phyloP scores from a whole-genome alignment of 2,329 filamentous ascomycete species.

The Ciborinia camelliae region DNA sequence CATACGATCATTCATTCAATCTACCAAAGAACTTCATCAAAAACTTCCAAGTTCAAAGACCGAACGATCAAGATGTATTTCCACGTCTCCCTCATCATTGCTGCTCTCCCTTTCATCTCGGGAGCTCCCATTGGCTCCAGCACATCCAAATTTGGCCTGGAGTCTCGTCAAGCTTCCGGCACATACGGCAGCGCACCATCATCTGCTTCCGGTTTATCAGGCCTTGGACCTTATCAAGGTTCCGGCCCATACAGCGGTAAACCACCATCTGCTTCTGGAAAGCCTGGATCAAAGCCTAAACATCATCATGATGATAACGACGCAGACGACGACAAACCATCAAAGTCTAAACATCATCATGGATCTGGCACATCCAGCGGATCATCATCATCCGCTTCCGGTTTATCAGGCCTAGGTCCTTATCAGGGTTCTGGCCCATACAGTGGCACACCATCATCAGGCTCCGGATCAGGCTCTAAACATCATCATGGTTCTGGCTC shows the following conservation, averaged over 20 bases:
- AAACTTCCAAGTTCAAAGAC: fast-evolving
- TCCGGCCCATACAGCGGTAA: no score
- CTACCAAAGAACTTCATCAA: neutral
- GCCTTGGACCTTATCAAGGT: neutral
- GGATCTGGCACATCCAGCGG: no score
- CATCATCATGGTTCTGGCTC: no score
- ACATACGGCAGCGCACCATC: neutral
- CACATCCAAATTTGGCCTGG: no score
- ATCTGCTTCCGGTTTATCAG: neutral
- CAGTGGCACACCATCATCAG: no score
- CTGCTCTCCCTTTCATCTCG: neutral
- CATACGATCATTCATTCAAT: neutral
- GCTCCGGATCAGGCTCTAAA: no score
- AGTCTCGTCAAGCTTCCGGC: neutral
- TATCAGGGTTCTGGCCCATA: no score
- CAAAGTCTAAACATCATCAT: no score
- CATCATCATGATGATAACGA: no score
- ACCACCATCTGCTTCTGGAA: no score
- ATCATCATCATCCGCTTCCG: neutral
- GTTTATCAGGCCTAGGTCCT: neutral
- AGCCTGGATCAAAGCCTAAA: no score
- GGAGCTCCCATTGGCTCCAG: neutral
- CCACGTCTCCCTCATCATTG: neutral
- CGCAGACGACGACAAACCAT: no score
- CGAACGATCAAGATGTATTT: neutral